Conservation (phyloP, 176 grass and related monocot genomes). For the Miscanthus lutarioriparius region DNA sequence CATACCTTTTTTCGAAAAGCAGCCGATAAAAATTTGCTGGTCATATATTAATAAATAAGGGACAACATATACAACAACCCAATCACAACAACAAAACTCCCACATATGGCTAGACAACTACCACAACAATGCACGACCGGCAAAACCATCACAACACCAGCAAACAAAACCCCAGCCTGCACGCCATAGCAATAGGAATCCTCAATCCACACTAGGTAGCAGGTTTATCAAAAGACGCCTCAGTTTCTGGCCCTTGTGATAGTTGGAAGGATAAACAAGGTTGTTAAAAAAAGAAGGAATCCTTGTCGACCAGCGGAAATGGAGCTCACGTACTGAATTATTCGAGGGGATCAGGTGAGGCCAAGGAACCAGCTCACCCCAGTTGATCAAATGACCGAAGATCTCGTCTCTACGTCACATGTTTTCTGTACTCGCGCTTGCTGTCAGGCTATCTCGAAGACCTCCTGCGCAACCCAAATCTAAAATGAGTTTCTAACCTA, state of each 20-base stretch:
- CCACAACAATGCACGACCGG: no score
- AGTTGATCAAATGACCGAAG: constrained; percentile 33
- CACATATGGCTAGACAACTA: no score
- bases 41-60: no score
- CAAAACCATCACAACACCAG: no score
- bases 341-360: neutral
- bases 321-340: constrained; percentile 26
- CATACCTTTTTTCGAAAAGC: no score
- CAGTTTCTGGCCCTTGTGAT: neutral
- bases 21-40: no score
- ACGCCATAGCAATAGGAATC: neutral
- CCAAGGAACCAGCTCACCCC: neutral
- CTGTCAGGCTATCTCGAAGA: no score
- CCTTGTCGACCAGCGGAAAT: constrained; percentile 35
- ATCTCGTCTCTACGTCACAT: constrained; percentile 42
- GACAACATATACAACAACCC: no score
- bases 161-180: no score
- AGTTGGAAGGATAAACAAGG: neutral
- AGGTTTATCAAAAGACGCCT: neutral
- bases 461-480: no score
- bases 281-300: neutral
- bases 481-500: no score
- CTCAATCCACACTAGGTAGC: neutral
- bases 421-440: neutral
- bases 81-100: no score